Evolutionary conservation across 306 rosid species (phyloP).

Genomic region (Prinsepia uniflora): DNA sequence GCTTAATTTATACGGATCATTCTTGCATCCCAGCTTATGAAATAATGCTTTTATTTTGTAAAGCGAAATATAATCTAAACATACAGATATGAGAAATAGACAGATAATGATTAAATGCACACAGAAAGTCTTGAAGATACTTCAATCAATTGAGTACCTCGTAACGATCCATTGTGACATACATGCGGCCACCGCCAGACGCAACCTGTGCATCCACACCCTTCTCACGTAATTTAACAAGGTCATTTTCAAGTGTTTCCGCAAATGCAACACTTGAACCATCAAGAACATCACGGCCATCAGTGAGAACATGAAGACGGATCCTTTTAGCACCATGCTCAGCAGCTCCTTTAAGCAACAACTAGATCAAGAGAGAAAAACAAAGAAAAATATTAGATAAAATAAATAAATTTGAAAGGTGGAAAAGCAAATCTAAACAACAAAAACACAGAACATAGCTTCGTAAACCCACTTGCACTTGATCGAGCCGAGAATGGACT

Average conservation of each 20-base stretch:
- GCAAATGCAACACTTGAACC: constrained; percentile 89
- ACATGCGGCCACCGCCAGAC: constrained; percentile 99
- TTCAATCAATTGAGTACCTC: constrained; percentile 44
- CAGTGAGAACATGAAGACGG: constrained; percentile 88
- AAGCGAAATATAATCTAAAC: neutral
- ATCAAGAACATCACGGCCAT: constrained; percentile 98
- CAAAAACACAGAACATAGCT: neutral
- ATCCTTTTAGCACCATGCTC: constrained; percentile 78
- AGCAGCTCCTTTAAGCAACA: constrained; percentile 79
- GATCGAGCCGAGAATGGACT: constrained; percentile 86
- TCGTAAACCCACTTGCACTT: constrained; percentile 44
- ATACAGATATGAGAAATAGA: neutral
- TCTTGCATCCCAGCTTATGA: neutral
- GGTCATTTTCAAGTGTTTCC: constrained; percentile 77
- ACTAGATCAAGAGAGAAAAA: constrained; percentile 40
- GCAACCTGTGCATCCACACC: constrained; percentile 89
- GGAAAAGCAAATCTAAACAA: neutral
- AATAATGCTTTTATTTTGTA: neutral
- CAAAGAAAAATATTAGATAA: constrained; percentile 12
- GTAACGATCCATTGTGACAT: constrained; percentile 97
- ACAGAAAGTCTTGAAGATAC: neutral
- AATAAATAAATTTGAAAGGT: neutral
- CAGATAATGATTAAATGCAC: neutral
- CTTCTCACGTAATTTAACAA: constrained; percentile 60
- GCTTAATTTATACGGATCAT: neutral